Base-by-base conservation (phyloP, 2,329 filamentous ascomycete genomes). In the Coniochaeta sp. region DNA sequence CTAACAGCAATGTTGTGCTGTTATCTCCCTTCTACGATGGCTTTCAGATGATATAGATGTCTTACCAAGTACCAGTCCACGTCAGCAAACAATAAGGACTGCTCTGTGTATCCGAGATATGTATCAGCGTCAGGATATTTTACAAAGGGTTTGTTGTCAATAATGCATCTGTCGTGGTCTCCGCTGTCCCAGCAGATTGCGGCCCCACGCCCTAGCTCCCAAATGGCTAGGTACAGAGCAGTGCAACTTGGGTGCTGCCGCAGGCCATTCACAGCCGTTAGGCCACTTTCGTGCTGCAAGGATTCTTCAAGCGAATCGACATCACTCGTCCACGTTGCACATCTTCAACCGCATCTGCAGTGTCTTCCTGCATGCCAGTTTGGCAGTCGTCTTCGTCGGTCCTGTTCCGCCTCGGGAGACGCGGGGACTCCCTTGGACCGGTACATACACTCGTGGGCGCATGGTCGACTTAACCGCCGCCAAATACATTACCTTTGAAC, bases 271-370 rank as follows among this genome's bases (percentile, higher is more conserved):
- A 40, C 16, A 40, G 38, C 16, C 16, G 34, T 55, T 36, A 22
- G 30, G 54, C 54, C 54, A 38, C 30, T 38, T 52, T 19, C 9
- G 19, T 36, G 12, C 30, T 55, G 54, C 54, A 55, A 24, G 54
- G 54, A 44, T 57, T 28, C 14, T 32, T 34, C 19, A 57, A 57
- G 22, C 55, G 55, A 57, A 40, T 14, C 24, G 55, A 30, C 38
- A 42, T 44, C 34, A 57, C 34, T 57, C 55, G 55, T 57, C 55
- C 55, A 57, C 55, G 55, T 57, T 57, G 55, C 55, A 57, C 54
- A 56, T 56, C 30, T 38, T 38, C 54, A 22, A 56, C 28, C 54
- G 26, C 54, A 56, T 56, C 54, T 56, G 54, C 54, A 56, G 30
- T 24, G 16, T 24, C 38, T 22, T 36, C 14, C 54, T 56, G 54